Base-by-base conservation (phyloP, 345 rosid genomes). In the Cardamine occulta region DNA sequence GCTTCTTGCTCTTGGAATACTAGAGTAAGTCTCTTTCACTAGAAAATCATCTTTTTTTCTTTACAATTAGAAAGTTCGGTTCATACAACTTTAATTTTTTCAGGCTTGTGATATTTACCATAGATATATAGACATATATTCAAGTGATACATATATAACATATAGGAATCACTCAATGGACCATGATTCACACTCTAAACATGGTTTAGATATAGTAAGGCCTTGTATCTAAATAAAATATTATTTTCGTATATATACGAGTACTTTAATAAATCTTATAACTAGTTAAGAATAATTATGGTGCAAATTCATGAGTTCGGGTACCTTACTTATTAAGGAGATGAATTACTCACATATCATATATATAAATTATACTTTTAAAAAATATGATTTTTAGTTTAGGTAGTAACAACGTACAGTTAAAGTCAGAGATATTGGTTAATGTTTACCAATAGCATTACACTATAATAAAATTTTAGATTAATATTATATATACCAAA, bases 1-100 rank as follows among this genome's bases (percentile, higher is more conserved):
- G 75, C 91, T 94, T 73, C 68, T 86, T 74, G 79, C 63, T 48
- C 97, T 94, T 35, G 96, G 84, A 70, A 81, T 91, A 76, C 84
- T 94, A 7, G 98, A 94, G 98, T 94, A 89, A 79, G 67, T 62
- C 75, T 79, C 74, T 74, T 69, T 76, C 80, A 62, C 15, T 17
- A 62, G 44, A 34, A 44, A 35, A 11, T 8, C 44, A 49, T 56
- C 52, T 28, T 35, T 67, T 48, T 35, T 67, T 6, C 73, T 48
- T 74, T 67, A 60, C 58, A 45, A 5, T 45, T 74, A 74, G 2
- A 55, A 74, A 74, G 65, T 54, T 74, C n/a, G 15, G 77, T 54
- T 23, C 57, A 48, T 35, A 34, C 67, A 39, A 68, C 68, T 68
- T 68, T 68, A 39, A 7, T 2, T 45, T 42, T 69, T 52, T 12